Evolutionary conservation across 179 eudicot genomes (phyloP).

Genomic region (Kewa caespitosa): DNA sequence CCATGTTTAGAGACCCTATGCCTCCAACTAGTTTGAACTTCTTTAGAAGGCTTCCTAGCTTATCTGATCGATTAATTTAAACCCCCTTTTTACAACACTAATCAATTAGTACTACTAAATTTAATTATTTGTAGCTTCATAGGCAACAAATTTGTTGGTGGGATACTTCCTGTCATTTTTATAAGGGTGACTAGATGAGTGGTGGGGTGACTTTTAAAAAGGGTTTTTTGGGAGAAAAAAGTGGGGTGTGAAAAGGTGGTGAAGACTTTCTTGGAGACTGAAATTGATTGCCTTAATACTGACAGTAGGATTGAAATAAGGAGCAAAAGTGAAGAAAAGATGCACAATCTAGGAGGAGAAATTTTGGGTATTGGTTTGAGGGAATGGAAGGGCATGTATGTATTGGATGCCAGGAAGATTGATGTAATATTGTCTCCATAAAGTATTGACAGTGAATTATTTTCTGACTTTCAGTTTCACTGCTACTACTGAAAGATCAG

Average conservation of each 20-base stretch:
- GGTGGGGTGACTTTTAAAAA: background rate
- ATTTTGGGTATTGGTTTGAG: background rate
- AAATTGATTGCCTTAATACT: slow-evolving; percentile 26
- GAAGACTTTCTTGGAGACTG: slow-evolving; percentile 16
- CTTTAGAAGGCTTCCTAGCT: slow-evolving; percentile 83
- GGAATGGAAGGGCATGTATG: slow-evolving; percentile 4
- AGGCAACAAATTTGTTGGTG: slow-evolving; percentile 16
- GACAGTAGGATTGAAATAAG: slow-evolving; percentile 31
- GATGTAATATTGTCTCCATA: slow-evolving; percentile 25
- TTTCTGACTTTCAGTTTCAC: background rate
- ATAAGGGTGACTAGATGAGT: no score
- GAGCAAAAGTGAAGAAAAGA: slow-evolving; percentile 6
- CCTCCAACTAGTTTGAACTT: slow-evolving; percentile 86
- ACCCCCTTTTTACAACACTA: background rate
- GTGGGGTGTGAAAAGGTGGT: background rate
- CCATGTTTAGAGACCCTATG: slow-evolving; percentile 97
- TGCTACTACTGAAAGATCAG: background rate
- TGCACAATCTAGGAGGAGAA: background rate
- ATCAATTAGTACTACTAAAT: background rate
- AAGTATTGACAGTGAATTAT: slow-evolving; percentile 1
- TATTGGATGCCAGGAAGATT: slow-evolving; percentile 28
- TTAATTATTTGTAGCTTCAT: slow-evolving; percentile 14
- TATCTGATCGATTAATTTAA: slow-evolving; percentile 82
- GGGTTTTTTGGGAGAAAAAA: slow-evolving; percentile 17
- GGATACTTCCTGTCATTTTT: slow-evolving; percentile 5